These are phyloP conservation scores for Cytidiella melzeri DNA, from an alignment of 768 basidiomycete species.

Conservation along the genomic window DNA sequence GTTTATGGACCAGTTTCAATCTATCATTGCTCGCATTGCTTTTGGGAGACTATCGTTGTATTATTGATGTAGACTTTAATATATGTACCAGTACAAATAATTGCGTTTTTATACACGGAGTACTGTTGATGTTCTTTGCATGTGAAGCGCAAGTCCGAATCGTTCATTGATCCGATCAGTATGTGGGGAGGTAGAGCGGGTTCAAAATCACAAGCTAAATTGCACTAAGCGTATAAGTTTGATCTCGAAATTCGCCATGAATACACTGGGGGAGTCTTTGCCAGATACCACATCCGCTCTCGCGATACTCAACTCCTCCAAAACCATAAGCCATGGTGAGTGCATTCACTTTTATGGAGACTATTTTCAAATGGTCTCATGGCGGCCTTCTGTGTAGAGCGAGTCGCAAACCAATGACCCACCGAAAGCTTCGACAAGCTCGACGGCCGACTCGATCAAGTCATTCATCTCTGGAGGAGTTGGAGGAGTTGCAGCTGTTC, in stretches of 20 bases:
- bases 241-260: conserved; percentile 8
- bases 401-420: conserved; percentile 20
- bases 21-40: no score
- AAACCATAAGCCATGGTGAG: neutral
- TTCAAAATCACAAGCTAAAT: conserved; percentile 10
- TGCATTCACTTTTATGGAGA: neutral
- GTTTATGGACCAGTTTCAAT: neutral
- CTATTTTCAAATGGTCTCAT: neutral
- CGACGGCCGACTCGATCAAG: conserved; percentile 47
- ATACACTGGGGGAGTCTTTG: neutral
- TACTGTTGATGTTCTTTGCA: no score
- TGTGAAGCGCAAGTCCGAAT: no score
- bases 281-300: neutral
- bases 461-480: conserved; percentile 92
- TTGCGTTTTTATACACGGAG: no score
- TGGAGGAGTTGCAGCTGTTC: conserved; percentile 81
- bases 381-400: conserved; percentile 11
- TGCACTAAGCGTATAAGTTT: neutral
- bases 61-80: conserved; percentile 11
- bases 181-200: conserved; percentile 12
- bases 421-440: conserved; percentile 9
- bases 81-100: conserved; percentile 7
- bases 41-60: neutral
- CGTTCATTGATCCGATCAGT: no score
- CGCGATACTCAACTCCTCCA: neutral